These are phyloP conservation scores for Hydnomerulius pinastri DNA, from an alignment of 768 basidiomycete species.

Conservation along the genomic window DNA sequence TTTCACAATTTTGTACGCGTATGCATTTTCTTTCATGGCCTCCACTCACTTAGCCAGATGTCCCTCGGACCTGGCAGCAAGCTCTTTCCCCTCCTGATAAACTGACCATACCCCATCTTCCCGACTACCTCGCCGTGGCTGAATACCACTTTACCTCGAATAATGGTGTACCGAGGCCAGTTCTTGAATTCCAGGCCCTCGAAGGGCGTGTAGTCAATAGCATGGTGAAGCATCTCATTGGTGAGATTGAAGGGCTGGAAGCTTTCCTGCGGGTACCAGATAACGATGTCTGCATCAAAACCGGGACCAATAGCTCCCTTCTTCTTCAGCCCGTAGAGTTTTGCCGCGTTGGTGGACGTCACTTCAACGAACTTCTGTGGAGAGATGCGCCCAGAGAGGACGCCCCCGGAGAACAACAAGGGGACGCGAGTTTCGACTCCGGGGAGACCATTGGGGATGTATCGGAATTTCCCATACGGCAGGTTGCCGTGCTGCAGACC, in stretches of 20 bases:
- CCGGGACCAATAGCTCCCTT: slow-evolving; percentile 36
- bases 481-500: slow-evolving; percentile 23
- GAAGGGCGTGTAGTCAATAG: slow-evolving; percentile 37
- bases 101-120: slow-evolving; percentile 11
- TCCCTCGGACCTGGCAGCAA: slow-evolving; percentile 8
- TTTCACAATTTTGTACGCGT: background rate
- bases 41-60: slow-evolving; percentile 11
- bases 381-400: slow-evolving; percentile 31
- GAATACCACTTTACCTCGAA: slow-evolving; percentile 16
- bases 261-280: slow-evolving; percentile 23
- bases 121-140: slow-evolving; percentile 15
- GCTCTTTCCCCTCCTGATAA: slow-evolving; percentile 7
- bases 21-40: background rate
- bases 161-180: slow-evolving; percentile 32
- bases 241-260: slow-evolving; percentile 15
- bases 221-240: slow-evolving; percentile 28
- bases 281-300: slow-evolving; percentile 34
- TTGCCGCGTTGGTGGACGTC: slow-evolving; percentile 34
- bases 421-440: slow-evolving; percentile 37
- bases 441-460: slow-evolving; percentile 37
- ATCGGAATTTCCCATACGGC: slow-evolving; percentile 28
- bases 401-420: slow-evolving; percentile 31
- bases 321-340: slow-evolving; percentile 36
- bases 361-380: slow-evolving; percentile 35
- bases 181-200: slow-evolving; percentile 34